Evolutionary conservation across 495 filamentous ascomycete species (phyloP).

Genomic region (Saxispiralis lemnorum): DNA sequence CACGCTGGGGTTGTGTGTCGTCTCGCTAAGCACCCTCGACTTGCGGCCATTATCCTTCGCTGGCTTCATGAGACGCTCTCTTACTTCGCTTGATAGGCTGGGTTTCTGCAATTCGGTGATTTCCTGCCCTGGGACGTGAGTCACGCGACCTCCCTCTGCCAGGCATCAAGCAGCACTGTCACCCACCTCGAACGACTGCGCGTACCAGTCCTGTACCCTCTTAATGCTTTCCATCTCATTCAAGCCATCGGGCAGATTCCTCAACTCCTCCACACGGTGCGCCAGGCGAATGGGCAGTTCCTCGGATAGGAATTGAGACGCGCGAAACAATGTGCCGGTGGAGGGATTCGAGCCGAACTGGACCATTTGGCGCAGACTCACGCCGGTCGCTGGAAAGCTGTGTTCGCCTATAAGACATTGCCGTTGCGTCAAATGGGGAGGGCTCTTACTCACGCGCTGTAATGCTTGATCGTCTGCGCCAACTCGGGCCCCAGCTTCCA

Average conservation of each 20-base stretch:
- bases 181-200: conserved; percentile 92
- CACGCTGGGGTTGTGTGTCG: conserved; percentile 78
- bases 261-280: conserved; percentile 85
- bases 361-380: conserved; percentile 95
- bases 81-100: conserved; percentile 54
- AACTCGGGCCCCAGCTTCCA: conserved; percentile 27
- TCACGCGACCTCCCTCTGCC: neutral
- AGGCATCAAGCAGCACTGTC: neutral
- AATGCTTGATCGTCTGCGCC: conserved; percentile 98
- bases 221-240: conserved; percentile 96
- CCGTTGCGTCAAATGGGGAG: neutral
- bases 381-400: conserved; percentile 89
- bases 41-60: conserved; percentile 40
- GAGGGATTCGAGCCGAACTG: conserved; percentile 52
- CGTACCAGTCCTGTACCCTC: conserved; percentile 94
- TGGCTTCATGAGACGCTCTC: conserved; percentile 59
- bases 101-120: conserved; percentile 73
- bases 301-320: conserved; percentile 94
- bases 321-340: conserved; percentile 86
- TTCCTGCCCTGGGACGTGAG: conserved; percentile 39
- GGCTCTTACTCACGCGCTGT: conserved; percentile 26
- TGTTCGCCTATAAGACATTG: too few relatives aligned
- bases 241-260: conserved; percentile 83
- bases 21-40: conserved; percentile 55
- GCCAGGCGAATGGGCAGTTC: conserved; percentile 93